These are phyloP conservation scores for Mytilinidion resinicola DNA, from an alignment of 495 filamentous ascomycete genomes.

Conservation along the genomic window DNA sequence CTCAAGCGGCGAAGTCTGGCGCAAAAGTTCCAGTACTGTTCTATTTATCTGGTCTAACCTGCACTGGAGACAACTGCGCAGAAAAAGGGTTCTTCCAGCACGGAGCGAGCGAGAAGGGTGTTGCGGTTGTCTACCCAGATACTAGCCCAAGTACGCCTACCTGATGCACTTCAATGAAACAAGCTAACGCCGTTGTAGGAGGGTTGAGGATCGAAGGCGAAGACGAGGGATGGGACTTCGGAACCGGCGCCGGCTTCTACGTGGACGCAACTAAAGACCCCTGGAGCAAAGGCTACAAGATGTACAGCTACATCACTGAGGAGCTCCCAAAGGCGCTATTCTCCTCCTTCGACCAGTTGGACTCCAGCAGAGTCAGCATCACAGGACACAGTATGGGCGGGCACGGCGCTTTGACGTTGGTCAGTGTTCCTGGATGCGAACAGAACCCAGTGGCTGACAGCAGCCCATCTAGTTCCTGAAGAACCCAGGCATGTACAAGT, in stretches of 20 bases:
- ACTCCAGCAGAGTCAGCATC: conserved; percentile 63
- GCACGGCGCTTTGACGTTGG: conserved; percentile 84
- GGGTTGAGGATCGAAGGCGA: conserved; percentile 74
- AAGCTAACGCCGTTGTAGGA: conserved; percentile 33
- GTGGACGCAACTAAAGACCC: conserved; percentile 76
- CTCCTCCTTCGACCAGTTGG: conserved; percentile 57
- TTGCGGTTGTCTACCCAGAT: conserved; percentile 90
- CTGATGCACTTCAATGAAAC: not conserved
- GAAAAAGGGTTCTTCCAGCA: conserved; percentile 97
- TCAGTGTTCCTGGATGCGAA: conserved; percentile 29
- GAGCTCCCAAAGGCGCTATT: conserved; percentile 79
- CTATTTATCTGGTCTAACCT: conserved; percentile 91
- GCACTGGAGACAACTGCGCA: conserved; percentile 89
- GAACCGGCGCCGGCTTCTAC: conserved; percentile 88
- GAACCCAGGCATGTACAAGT: conserved; percentile 82
- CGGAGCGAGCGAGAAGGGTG: conserved; percentile 64
- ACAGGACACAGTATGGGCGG: conserved; percentile 96
- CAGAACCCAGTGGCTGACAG: not conserved
- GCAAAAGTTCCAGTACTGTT: conserved; percentile 78
- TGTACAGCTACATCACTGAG: conserved; percentile 82
- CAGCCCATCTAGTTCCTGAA: conserved; percentile 58
- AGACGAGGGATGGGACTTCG: conserved; percentile 84
- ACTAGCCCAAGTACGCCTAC: conserved; percentile 68
- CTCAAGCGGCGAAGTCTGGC: conserved; percentile 43
- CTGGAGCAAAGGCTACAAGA: conserved; percentile 71